Evolutionary conservation across 1,284 basidiomycete species (phyloP).

Genomic region (Pulchroboletus neoregius): DNA sequence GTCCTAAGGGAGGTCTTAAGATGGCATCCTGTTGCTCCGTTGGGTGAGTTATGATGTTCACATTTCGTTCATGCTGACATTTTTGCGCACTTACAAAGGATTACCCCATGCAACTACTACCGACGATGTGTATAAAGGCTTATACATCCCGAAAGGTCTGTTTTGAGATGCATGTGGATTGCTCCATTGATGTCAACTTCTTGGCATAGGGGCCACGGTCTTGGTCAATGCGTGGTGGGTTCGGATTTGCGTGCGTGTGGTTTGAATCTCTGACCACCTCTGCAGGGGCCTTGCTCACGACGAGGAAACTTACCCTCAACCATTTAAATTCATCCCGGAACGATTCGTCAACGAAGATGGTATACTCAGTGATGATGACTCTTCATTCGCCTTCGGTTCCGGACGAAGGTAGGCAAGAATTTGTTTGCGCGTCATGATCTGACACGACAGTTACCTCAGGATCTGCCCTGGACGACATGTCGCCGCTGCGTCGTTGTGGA

Average conservation of each 20-base stretch:
- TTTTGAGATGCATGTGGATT: not conserved
- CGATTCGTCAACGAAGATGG: conserved; percentile 34
- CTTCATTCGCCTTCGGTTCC: conserved; percentile 41
- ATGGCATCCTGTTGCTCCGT: conserved; percentile 45
- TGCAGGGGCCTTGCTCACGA: conserved; percentile 47
- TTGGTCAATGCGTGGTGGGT: conserved; percentile 45
- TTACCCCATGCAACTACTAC: conserved; percentile 41
- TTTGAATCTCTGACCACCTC: not conserved
- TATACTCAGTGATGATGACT: conserved; percentile 33
- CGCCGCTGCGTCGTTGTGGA: conserved; percentile 36
- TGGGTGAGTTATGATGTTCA: conserved; percentile 35
- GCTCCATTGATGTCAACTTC: no score
- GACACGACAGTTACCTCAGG: conserved; percentile 7
- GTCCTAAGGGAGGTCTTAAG: conserved; percentile 50
- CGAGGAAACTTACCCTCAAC: conserved; percentile 39
- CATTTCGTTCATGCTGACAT: conserved; percentile 1
- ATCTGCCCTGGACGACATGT: conserved; percentile 36
- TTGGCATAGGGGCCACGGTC: conserved; percentile 34
- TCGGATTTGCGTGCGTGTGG: not conserved
- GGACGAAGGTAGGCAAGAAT: conserved; percentile 36
- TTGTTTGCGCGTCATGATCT: not conserved
- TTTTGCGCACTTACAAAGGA: conserved; percentile 24
- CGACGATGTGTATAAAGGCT: conserved; percentile 44
- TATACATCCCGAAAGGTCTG: conserved; percentile 39
- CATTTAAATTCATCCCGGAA: conserved; percentile 42